These are phyloP conservation scores for Cercospora citrullina DNA, from an alignment of 2,329 filamentous ascomycete genomes.

Conservation along the genomic window DNA sequence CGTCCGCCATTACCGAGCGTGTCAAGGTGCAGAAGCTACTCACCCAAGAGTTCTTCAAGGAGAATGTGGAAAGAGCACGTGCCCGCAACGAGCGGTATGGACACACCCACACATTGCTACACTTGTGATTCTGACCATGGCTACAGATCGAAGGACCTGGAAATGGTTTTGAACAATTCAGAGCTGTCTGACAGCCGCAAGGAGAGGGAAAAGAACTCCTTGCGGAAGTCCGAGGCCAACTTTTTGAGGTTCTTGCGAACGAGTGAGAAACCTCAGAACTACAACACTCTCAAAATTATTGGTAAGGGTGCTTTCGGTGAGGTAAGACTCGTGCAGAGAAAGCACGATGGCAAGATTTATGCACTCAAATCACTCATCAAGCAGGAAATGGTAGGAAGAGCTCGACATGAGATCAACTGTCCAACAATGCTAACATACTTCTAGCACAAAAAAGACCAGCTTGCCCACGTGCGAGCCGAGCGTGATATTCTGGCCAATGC, in stretches of 20 bases:
- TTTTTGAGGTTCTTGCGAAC: conserved; percentile 93
- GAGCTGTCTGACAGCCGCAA: conserved; percentile 73
- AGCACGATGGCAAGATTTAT: conserved; percentile 94
- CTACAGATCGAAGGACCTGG: conserved; percentile 82
- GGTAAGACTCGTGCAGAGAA: conserved; percentile 95
- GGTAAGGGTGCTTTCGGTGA: conserved; percentile 99
- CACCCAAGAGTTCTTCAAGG: conserved; percentile 86
- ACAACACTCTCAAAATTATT: conserved; percentile 95
- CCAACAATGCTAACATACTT: conserved; percentile 17
- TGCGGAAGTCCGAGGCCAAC: conserved; percentile 84
- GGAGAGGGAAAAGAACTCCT: conserved; percentile 79
- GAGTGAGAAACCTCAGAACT: conserved; percentile 90
- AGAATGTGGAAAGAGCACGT: conserved; percentile 92
- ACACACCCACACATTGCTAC: neutral
- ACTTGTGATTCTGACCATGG: conserved; percentile 18
- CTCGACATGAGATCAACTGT: neutral
- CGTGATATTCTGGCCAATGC: conserved; percentile 97
- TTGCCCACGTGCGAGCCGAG: conserved; percentile 95
- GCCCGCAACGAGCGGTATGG: conserved; percentile 90
- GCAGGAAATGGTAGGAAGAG: conserved; percentile 75
- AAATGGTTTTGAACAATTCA: conserved; percentile 77
- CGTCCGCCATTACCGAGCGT: conserved; percentile 78
- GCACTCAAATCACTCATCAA: conserved; percentile 98
- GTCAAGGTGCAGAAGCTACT: conserved; percentile 65
- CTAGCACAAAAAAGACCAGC: conserved; percentile 92